Percentiles rank a stretch among this genome's conserved stretches.
Conservation (phyloP, 257 asterid genomes). For the Solanum commersonii region DNA sequence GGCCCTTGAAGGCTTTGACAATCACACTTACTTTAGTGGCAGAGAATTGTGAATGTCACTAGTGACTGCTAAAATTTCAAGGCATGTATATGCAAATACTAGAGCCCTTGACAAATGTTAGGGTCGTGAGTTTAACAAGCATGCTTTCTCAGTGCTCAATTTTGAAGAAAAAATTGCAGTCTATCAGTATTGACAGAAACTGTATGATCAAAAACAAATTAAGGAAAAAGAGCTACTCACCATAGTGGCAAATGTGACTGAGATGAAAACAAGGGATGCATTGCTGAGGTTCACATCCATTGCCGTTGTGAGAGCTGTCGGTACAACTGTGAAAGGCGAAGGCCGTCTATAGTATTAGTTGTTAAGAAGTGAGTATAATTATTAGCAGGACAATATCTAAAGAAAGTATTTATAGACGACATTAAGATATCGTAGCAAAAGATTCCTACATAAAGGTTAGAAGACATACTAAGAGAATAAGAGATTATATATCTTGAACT, state of each 20-base stretch:
- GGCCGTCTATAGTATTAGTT: conserved; percentile 84
- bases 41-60: background rate
- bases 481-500: background rate
- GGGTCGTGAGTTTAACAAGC: background rate
- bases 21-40: background rate
- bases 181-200: background rate
- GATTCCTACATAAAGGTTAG: background rate
- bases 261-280: conserved; percentile 92
- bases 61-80: background rate
- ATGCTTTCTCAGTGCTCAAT: background rate
- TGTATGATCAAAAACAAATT: background rate
- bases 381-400: background rate
- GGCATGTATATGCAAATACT: background rate
- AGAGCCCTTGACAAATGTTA: background rate
- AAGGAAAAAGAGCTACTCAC: conserved; percentile 29
- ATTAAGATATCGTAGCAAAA: background rate
- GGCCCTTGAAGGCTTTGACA: background rate
- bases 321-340: conserved; percentile 95
- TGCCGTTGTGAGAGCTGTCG: conserved; percentile 95
- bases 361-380: conserved; percentile 22
- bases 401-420: background rate
- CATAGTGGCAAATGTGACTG: conserved; percentile 99
- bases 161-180: background rate
- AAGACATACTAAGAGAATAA: background rate
- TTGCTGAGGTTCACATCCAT: conserved; percentile 97